Evolutionary conservation across 331 rosid genomes (phyloP).

Genomic region (Spiraea crenata): DNA sequence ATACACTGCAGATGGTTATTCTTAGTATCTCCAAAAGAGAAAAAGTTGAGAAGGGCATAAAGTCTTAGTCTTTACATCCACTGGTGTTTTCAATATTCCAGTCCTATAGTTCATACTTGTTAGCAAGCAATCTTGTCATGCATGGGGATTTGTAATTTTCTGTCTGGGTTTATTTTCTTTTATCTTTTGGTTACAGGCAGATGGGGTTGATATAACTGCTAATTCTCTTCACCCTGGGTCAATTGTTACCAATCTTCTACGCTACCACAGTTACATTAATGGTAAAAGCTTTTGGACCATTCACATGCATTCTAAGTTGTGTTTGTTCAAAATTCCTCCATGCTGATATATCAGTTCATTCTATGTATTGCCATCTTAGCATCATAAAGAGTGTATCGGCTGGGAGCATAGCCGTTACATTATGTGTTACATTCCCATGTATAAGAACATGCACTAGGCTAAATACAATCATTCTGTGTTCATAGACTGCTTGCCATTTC

Average conservation of each 20-base stretch:
- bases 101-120: background rate
- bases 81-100: constrained; percentile 6
- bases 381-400: too few species aligned
- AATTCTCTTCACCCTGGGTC: constrained; percentile 89
- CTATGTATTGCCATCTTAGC: background rate
- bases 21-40: background rate
- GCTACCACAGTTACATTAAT: constrained; percentile 50
- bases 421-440: background rate
- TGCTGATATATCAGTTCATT: background rate
- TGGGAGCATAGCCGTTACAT: background rate
- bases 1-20: background rate
- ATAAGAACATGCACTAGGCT: background rate
- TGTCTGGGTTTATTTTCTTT: background rate
- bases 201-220: constrained; percentile 67
- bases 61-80: background rate
- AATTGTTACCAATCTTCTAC: constrained; percentile 71
- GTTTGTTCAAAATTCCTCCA: background rate
- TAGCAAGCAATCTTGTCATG: background rate
- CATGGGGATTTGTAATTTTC: background rate
- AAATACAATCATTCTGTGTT: background rate
- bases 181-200: constrained; percentile 49
- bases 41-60: background rate
- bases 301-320: constrained; percentile 3
- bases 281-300: constrained; percentile 42
- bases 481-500: background rate